Evolutionary conservation across 2,329 filamentous ascomycete genomes (phyloP).

Genomic region (Elsinoe arachidis): DNA sequence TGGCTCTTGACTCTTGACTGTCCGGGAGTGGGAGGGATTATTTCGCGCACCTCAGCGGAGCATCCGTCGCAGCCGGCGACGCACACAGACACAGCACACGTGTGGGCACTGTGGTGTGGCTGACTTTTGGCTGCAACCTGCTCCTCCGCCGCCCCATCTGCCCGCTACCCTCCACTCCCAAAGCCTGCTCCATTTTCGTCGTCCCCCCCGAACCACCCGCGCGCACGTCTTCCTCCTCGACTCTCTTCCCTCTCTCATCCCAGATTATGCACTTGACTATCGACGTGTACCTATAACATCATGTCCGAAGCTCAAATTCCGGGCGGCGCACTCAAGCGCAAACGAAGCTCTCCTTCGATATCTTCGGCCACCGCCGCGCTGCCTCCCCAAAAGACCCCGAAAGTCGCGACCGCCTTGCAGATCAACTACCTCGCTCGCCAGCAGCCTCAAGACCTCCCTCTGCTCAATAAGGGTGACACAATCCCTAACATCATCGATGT

Average conservation of each 20-base stretch:
- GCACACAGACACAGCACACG: background rate
- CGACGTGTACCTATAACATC: background rate
- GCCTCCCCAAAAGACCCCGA: slow-evolving; percentile 43
- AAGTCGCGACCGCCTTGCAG: slow-evolving; percentile 47
- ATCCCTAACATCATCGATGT: slow-evolving; percentile 65
- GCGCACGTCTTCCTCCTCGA: background rate
- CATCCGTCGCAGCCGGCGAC: background rate
- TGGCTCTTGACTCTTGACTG: background rate
- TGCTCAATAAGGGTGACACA: slow-evolving; percentile 57
- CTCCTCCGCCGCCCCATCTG: slow-evolving; percentile 5
- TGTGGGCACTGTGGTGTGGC: background rate
- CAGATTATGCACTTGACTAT: slow-evolving; percentile 10
- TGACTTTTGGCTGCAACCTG: background rate
- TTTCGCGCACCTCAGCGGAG: background rate
- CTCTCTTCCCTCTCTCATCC: background rate
- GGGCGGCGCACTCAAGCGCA: slow-evolving; percentile 36
- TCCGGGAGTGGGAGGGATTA: slow-evolving; percentile 1
- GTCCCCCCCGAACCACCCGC: slow-evolving; percentile 13
- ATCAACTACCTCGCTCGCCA: slow-evolving; percentile 61
- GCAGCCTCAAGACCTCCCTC: slow-evolving; percentile 52
- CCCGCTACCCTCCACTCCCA: slow-evolving; percentile 10
- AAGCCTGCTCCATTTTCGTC: slow-evolving; percentile 14
- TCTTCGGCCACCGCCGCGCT: slow-evolving; percentile 21
- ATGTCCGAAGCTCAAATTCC: slow-evolving; percentile 16
- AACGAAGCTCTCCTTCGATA: slow-evolving; percentile 33